Evolutionary conservation across 2,329 filamentous ascomycete genomes (phyloP).

Genomic region (Fusarium tanahbumbuense): DNA sequence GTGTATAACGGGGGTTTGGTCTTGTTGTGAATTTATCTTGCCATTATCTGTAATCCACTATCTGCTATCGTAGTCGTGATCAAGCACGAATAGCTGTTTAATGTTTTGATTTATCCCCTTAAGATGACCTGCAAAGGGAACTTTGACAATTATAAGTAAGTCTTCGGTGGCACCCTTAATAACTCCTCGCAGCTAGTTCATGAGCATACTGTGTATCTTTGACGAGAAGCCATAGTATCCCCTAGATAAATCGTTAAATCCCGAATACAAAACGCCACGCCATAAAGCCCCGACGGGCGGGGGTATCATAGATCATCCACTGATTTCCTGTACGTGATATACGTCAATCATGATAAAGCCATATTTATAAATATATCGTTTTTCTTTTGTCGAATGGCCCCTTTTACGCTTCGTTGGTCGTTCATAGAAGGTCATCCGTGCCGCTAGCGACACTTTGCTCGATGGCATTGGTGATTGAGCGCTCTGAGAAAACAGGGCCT

Average conservation of each 20-base stretch:
- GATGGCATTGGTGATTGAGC: constrained; percentile 78
- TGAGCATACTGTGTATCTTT: constrained; percentile 2
- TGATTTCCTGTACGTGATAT: constrained; percentile 35
- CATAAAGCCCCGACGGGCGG: constrained; percentile 45
- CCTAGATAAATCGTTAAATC: constrained; percentile 23
- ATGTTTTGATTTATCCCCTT: background rate
- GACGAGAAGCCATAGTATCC: constrained; percentile 2
- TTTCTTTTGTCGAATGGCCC: constrained; percentile 13
- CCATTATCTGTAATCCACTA: background rate
- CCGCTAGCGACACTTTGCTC: constrained; percentile 80
- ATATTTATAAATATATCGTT: constrained; percentile 8
- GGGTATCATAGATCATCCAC: constrained; percentile 43
- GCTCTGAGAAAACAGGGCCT: constrained; percentile 87
- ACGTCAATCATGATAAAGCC: constrained; percentile 44
- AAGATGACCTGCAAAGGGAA: background rate
- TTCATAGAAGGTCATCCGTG: constrained; percentile 76
- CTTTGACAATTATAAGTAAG: background rate
- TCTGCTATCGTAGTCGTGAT: background rate
- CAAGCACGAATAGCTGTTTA: background rate
- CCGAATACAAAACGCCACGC: constrained; percentile 44
- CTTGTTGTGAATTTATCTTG: background rate
- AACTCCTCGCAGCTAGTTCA: constrained; percentile 18
- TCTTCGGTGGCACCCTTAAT: background rate
- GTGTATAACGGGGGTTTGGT: background rate
- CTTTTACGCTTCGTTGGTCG: constrained; percentile 8